Evolutionary conservation across 2,329 filamentous ascomycete species (phyloP).

Genomic region (Neoscytalidium dimidiatum): DNA sequence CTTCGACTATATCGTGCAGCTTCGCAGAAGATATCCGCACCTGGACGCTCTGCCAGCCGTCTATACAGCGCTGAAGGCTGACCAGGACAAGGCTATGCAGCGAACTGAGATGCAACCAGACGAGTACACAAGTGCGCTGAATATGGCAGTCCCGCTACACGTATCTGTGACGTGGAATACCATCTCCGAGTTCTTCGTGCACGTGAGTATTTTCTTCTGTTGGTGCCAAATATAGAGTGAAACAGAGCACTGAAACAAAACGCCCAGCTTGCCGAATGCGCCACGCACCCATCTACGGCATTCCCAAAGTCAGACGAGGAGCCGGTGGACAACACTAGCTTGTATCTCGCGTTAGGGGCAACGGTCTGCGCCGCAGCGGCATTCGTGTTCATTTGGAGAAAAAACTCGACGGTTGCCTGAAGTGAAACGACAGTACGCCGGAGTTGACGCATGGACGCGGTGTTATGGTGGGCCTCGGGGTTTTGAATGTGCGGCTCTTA

Average conservation of each 20-base stretch:
- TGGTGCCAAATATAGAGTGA: constrained; percentile 28
- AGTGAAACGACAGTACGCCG: background rate
- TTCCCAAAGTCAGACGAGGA: constrained; percentile 92
- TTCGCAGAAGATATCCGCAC: constrained; percentile 77
- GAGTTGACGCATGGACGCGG: background rate
- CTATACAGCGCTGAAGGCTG: constrained; percentile 91
- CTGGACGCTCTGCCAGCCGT: constrained; percentile 88
- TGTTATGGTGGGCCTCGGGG: background rate
- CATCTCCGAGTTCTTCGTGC: constrained; percentile 91
- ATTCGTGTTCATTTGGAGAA: constrained; percentile 62
- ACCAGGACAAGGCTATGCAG: constrained; percentile 96
- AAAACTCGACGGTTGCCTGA: constrained; percentile 28
- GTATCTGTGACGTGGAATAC: constrained; percentile 94
- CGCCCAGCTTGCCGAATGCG: constrained; percentile 74
- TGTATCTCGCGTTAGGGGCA: constrained; percentile 84
- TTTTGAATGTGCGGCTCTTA: background rate
- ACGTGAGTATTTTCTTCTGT: constrained; percentile 35
- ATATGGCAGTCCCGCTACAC: constrained; percentile 89
- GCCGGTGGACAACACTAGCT: constrained; percentile 75
- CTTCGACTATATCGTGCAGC: constrained; percentile 84
- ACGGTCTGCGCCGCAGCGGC: constrained; percentile 61
- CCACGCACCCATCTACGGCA: constrained; percentile 82
- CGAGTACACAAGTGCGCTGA: constrained; percentile 79
- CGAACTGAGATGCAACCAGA: constrained; percentile 85
- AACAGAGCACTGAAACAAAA: background rate